Conservation (phyloP, 495 filamentous ascomycete species). For the Neurospora sp. region DNA sequence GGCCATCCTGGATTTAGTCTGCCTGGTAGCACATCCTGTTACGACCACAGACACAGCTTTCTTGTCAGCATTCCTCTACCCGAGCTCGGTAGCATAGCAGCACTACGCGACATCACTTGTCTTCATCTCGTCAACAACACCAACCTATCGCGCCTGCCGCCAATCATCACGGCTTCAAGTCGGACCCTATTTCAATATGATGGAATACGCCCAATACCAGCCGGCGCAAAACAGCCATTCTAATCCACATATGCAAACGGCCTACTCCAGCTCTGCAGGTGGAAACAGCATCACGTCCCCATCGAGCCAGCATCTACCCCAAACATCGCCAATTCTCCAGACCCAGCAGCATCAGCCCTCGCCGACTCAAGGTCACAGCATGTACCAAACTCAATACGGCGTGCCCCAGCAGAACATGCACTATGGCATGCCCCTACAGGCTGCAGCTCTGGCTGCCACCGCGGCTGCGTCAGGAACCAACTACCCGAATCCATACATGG, state of each 20-base stretch:
- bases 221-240: slow-evolving; percentile 48
- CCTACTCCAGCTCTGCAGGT: slow-evolving; percentile 43
- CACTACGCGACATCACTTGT: neutral
- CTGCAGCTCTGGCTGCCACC: slow-evolving; percentile 60
- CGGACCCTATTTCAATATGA: slow-evolving; percentile 36
- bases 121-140: neutral
- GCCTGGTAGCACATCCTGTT: slow-evolving; percentile 11
- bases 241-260: slow-evolving; percentile 26
- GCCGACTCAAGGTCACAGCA: slow-evolving; percentile 44
- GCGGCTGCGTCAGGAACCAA: slow-evolving; percentile 55
- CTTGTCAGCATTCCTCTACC: slow-evolving; percentile 10
- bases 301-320: slow-evolving; percentile 46
- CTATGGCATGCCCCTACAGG: slow-evolving; percentile 52
- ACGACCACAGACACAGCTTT: slow-evolving; percentile 2
- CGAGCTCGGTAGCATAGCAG: slow-evolving; percentile 5
- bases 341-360: slow-evolving; percentile 46
- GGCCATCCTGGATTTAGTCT: slow-evolving; percentile 8
- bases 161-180: slow-evolving; percentile 11
- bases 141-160: slow-evolving; percentile 7
- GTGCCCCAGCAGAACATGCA: slow-evolving; percentile 49
- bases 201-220: slow-evolving; percentile 63
- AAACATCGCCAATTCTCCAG: slow-evolving; percentile 53
- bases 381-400: slow-evolving; percentile 50
- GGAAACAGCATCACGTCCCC: slow-evolving; percentile 53
- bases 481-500: slow-evolving; percentile 41